A percentile compares a stretch with the other conserved stretches of the same genome.
Conservation (phyloP, 1,139 yeast genomes). For the Neolecta irregularis region DNA sequence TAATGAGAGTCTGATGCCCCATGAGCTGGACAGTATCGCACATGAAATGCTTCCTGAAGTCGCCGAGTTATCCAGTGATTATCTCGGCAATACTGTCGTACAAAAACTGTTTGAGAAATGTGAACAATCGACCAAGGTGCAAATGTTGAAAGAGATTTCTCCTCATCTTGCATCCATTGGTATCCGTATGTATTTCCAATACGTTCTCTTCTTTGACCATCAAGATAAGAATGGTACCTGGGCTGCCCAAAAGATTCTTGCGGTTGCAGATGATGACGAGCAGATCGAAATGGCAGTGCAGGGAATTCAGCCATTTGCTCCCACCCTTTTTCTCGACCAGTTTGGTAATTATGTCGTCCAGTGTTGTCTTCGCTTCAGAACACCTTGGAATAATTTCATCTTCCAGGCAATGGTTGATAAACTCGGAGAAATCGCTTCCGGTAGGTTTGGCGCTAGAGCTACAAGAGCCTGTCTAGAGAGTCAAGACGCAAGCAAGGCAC, state of each 20-base stretch:
- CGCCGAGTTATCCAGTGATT: slow-evolving; percentile 83
- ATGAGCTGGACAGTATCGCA: slow-evolving; percentile 70
- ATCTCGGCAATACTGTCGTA: slow-evolving; percentile 87
- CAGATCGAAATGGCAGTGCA: slow-evolving; percentile 52
- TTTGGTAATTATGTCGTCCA: slow-evolving; percentile 94
- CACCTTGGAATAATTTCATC: slow-evolving; percentile 79
- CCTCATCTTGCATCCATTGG: slow-evolving; percentile 84
- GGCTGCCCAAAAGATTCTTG: slow-evolving; percentile 95
- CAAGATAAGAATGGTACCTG: slow-evolving; percentile 64
- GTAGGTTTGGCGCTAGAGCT: slow-evolving; percentile 90
- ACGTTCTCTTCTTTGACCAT: background rate
- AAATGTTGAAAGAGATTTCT: slow-evolving; percentile 64
- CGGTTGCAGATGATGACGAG: slow-evolving; percentile 49
- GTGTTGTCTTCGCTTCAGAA: slow-evolving; percentile 78
- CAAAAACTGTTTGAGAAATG: slow-evolving; percentile 73
- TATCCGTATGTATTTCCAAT: slow-evolving; percentile 35
- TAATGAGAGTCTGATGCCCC: slow-evolving; percentile 26
- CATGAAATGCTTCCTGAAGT: slow-evolving; percentile 75
- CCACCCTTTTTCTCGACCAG: slow-evolving; percentile 80
- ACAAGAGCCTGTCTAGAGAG: slow-evolving; percentile 85
- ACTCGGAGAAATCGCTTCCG: slow-evolving; percentile 70
- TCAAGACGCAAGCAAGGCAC: slow-evolving; percentile 46
- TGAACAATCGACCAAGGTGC: slow-evolving; percentile 55
- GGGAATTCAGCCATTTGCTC: slow-evolving; percentile 62
- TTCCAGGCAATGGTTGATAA: slow-evolving; percentile 69